Percentiles rank a stretch among this genome's conserved stretches.
Evolutionary conservation across 164 flowering plant species (phyloP).

Genomic region (Chimonanthus praecox): DNA sequence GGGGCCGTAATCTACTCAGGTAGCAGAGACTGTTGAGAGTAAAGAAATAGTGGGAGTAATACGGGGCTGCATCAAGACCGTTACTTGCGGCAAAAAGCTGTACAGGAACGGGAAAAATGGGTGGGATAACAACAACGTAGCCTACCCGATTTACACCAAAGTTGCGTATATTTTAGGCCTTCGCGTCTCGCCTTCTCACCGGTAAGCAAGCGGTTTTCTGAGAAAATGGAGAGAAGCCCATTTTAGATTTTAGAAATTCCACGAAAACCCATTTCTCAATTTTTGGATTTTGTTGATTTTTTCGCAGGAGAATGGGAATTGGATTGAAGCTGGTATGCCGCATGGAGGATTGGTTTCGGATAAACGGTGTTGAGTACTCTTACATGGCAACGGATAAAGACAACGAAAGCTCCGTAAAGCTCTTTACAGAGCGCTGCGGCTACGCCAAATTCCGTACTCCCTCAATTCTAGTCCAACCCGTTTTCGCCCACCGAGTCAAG

Average conservation of each 20-base stretch:
- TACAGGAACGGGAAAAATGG: constrained; percentile 27
- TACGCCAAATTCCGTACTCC: constrained; percentile 88
- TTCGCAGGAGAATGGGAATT: constrained; percentile 73
- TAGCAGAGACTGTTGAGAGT: constrained; percentile 43
- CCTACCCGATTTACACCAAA: constrained; percentile 65
- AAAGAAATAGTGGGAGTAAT: constrained; percentile 71
- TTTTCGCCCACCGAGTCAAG: constrained; percentile 65
- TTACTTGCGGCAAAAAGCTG: constrained; percentile 70
- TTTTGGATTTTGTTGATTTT: neutral
- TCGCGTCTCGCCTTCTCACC: constrained; percentile 83
- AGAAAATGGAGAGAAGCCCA: neutral
- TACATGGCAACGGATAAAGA: constrained; percentile 91
- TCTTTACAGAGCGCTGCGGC: constrained; percentile 70
- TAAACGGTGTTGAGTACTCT: constrained; percentile 82
- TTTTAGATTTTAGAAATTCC: neutral
- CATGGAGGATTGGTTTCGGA: constrained; percentile 75
- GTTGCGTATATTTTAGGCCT: constrained; percentile 90
- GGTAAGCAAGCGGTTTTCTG: constrained; percentile 29
- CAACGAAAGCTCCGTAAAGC: constrained; percentile 69
- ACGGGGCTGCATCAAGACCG: constrained; percentile 91
- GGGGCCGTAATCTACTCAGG: constrained; percentile 28
- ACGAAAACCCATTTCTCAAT: neutral
- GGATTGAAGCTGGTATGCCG: constrained; percentile 55
- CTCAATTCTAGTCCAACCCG: constrained; percentile 85
- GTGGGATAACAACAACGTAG: constrained; percentile 8